Base-by-base conservation (phyloP, 2,329 filamentous ascomycete species). In the Thielaviopsis ethacetica region DNA sequence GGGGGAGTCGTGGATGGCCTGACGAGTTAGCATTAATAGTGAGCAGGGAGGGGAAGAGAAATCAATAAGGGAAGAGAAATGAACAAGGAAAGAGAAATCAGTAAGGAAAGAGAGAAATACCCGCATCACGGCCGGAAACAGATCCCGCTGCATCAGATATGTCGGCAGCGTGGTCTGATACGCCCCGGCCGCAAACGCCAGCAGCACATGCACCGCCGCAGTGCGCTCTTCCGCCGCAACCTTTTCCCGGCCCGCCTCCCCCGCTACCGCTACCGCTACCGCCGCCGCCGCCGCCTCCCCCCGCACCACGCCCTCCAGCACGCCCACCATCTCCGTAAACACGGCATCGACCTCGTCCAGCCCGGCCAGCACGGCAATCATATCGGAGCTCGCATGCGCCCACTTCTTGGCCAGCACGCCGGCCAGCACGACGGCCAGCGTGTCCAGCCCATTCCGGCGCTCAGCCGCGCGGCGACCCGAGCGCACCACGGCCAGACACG, bases 71-170 rank as follows among this genome's bases (percentile, higher is more conserved):
- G n/a, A 51, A 7, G 15, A 10, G 27, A 60, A 15, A n/a, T 19
- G 7, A 13, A 41, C 9, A 27, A 47, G 21, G n/a, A 53, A 13
- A 38, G 2, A 50, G 15, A 6, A 4, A n/a, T n/a, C n/a, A n/a
- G n/a, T n/a, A n/a, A n/a, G n/a, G n/a, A n/a, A n/a, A n/a, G n/a
- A n/a, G 24, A 26, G 6, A 34, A 73, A 59, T 69, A 93, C 89
- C 82, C 94, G 96, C 82, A 96, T 95, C 58, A 97, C 78, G 9
- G 90, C 85, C 21, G 91, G 91, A 67, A 98, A 98, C 41, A 97
- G 77, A 68, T 98, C 93, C 64, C 89, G 79, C 67, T 97, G 91
- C 49, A 93, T 93, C 67, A 98, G 89, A 71, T 97, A 98, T 1
- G 91, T 94, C 58, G 96, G 79, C 22, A 98, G 77, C 54, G 89